Evolutionary conservation across 805 yeast species (phyloP), one percentile per base, ranked within the genome.

Genomic region (Candida nitratophila): DNA sequence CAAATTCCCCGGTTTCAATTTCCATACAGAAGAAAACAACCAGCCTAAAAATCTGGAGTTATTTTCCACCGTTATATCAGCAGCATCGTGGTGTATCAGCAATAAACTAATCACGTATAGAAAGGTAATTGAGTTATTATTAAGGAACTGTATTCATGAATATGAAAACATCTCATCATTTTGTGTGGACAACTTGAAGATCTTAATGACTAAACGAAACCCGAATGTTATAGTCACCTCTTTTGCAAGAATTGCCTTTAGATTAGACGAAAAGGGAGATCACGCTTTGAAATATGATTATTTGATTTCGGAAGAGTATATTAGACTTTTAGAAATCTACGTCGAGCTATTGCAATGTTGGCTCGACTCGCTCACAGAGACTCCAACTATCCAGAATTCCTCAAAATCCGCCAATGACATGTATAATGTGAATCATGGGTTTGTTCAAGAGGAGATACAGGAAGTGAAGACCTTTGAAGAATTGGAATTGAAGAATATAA

Each of bases 331-430:
- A 42, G 76, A 76, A 46, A 69, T 89, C 0, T 93, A 90, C 50
- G 83, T 86, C 2, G 95, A 87, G 27, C 62, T 93, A 19, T 66
- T 93, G 22, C 81, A 79, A 44, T 79, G 87, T 46, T 93, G 99
- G 99, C 64, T 89, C 15, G 75, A 74, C 15, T 82, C 83, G 29
- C 73, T 86, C 44, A 73, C 76, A 1, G 66, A 60, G 20, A 20
- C 33, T 10, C 22, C 41, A 17, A 15, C 22, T 8, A 53, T 52
- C 6, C 56, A 53, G 27, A 57, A 53, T 22, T 56, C 50, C 3
- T 50, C 60, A 1, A 63, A 61, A 32, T 54, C 57, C 8, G 61
- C 65, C 19, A 57, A 57, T 44, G 60, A 62, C 17, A 53, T 63
- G 61, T 63, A 63, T 49, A 60, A 62, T 39, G 65, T 61, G 8